These are phyloP conservation scores for Lantana camara DNA, from an alignment of 257 asterid genomes.

Conservation along the genomic window DNA sequence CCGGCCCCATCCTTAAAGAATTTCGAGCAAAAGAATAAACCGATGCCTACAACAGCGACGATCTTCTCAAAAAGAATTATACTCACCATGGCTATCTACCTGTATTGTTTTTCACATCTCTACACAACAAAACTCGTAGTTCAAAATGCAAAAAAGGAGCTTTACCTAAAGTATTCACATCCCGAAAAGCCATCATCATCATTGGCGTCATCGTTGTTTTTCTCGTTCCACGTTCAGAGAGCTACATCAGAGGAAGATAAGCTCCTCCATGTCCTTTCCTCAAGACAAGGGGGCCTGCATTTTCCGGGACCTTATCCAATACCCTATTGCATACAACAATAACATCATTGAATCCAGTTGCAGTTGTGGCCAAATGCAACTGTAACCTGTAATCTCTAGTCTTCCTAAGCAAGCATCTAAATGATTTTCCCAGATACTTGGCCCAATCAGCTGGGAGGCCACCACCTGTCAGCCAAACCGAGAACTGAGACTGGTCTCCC, in stretches of 20 bases:
- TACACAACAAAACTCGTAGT: slow-evolving; percentile 23
- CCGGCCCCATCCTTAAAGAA: slow-evolving; percentile 31
- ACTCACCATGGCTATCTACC: slow-evolving; percentile 41
- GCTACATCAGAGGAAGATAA: slow-evolving; percentile 92
- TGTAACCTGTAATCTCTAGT: slow-evolving; percentile 75
- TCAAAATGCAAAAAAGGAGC: slow-evolving; percentile 22
- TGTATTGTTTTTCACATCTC: slow-evolving; percentile 27
- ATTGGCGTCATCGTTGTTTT: not conserved
- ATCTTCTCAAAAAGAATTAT: slow-evolving; percentile 30
- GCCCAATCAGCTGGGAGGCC: slow-evolving; percentile 95
- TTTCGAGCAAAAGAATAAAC: slow-evolving; percentile 41
- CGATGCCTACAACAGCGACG: slow-evolving; percentile 43
- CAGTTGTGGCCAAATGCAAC: slow-evolving; percentile 69
- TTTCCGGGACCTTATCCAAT: slow-evolving; percentile 93
- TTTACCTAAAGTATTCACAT: slow-evolving; percentile 26
- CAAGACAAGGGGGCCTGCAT: slow-evolving; percentile 94
- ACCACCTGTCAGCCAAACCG: slow-evolving; percentile 94
- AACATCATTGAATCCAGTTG: slow-evolving; percentile 81
- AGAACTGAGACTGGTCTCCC: slow-evolving; percentile 92
- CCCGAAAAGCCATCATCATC: too few relatives aligned
- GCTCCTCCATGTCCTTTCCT: slow-evolving; percentile 99
- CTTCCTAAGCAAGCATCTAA: slow-evolving; percentile 82
- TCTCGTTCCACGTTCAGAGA: not conserved
- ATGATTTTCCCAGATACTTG: slow-evolving; percentile 79
- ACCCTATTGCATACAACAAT: slow-evolving; percentile 60